Evolutionary conservation across 2,329 filamentous ascomycete species (phyloP).

Genomic region (Purpureocillium lavendulum): DNA sequence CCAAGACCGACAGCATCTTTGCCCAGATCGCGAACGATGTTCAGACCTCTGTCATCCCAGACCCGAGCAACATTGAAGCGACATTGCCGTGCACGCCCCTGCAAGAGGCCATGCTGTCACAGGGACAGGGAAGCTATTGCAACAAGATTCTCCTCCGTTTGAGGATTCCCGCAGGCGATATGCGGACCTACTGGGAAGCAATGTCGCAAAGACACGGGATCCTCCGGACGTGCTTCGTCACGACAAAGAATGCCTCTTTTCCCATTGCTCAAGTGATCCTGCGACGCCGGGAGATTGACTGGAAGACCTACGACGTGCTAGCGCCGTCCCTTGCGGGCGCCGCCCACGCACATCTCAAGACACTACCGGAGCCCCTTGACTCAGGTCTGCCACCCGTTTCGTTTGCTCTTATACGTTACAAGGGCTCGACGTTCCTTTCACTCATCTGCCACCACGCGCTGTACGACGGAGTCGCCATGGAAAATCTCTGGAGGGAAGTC

Average conservation of each 20-base stretch:
- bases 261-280: slow-evolving; percentile 70
- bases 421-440: slow-evolving; percentile 29
- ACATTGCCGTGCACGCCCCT: slow-evolving; percentile 78
- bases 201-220: slow-evolving; percentile 65
- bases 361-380: slow-evolving; percentile 32
- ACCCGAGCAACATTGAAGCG: slow-evolving; percentile 32
- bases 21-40: slow-evolving; percentile 2
- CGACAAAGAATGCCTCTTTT: slow-evolving; percentile 49
- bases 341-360: slow-evolving; percentile 29
- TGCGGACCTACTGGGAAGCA: slow-evolving; percentile 53
- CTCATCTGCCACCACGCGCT: slow-evolving; percentile 68
- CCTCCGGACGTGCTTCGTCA: slow-evolving; percentile 66
- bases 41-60: background rate
- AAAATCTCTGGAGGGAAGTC: slow-evolving; percentile 60
- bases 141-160: slow-evolving; percentile 64
- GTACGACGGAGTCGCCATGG: slow-evolving; percentile 77
- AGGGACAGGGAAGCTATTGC: slow-evolving; percentile 50
- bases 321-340: slow-evolving; percentile 24
- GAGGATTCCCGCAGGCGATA: slow-evolving; percentile 32
- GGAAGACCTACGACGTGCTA: slow-evolving; percentile 25
- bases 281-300: slow-evolving; percentile 29
- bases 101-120: slow-evolving; percentile 76
- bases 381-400: slow-evolving; percentile 36
- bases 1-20: too few relatives aligned
- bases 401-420: slow-evolving; percentile 29